phyloP scores from a whole-genome alignment of 2,329 filamentous ascomycete species.

The Helminthosporium solani region DNA sequence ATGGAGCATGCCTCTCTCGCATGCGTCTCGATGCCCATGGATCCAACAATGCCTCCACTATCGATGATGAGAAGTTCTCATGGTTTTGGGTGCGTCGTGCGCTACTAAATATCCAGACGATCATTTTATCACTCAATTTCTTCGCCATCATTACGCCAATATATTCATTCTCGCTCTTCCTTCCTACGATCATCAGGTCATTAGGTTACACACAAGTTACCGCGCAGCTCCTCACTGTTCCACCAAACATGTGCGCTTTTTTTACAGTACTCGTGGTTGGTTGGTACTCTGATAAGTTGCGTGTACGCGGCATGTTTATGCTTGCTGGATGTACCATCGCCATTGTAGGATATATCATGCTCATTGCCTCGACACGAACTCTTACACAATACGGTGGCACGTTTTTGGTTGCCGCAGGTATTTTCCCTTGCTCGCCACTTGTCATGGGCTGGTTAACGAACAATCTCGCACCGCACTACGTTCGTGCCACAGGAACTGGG shows the following conservation, averaged over 20 bases:
- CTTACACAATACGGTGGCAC: slow-evolving; percentile 44
- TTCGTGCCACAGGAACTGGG: slow-evolving; percentile 54
- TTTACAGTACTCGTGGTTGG: slow-evolving; percentile 41
- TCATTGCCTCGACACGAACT: slow-evolving; percentile 46
- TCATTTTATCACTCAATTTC: slow-evolving; percentile 43
- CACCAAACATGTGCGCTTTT: slow-evolving; percentile 47
- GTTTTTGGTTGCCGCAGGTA: slow-evolving; percentile 45
- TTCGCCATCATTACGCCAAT: slow-evolving; percentile 48
- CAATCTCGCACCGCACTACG: slow-evolving; percentile 56
- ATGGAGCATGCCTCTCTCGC: slow-evolving; percentile 24
- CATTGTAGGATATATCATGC: slow-evolving; percentile 54
- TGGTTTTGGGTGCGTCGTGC: slow-evolving; percentile 46
- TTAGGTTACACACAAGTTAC: slow-evolving; percentile 44
- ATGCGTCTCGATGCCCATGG: slow-evolving; percentile 32
- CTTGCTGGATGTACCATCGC: slow-evolving; percentile 50
- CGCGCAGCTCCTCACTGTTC: slow-evolving; percentile 42
- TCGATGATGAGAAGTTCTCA: slow-evolving; percentile 43
- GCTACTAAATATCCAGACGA: slow-evolving; percentile 35
- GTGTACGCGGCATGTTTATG: slow-evolving; percentile 51
- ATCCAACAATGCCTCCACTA: slow-evolving; percentile 20
- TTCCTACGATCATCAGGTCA: slow-evolving; percentile 41
- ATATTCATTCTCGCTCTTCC: slow-evolving; percentile 46
- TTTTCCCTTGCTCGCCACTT: slow-evolving; percentile 42
- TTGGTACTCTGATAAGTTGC: slow-evolving; percentile 47
- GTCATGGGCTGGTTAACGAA: slow-evolving; percentile 49